Conservation (phyloP, 2,329 filamentous ascomycete genomes). For the Fusarium coicis region DNA sequence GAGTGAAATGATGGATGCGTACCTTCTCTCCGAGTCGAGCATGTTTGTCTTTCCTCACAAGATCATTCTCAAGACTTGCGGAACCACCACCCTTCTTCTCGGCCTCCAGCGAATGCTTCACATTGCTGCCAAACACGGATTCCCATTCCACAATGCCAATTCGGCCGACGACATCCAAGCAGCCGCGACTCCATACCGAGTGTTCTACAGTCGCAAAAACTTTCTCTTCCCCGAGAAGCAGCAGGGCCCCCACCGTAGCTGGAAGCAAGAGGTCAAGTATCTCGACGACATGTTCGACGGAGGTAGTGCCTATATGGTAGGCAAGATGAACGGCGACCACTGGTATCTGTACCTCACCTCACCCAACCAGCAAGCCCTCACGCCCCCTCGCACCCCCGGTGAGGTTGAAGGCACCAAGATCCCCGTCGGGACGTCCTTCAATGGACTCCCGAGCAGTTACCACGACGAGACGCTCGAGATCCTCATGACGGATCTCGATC, state of each 20-base stretch:
- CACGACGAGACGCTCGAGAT: slow-evolving; percentile 83
- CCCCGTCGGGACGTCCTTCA: slow-evolving; percentile 58
- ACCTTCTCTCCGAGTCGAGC: slow-evolving; percentile 97
- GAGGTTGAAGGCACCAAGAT: slow-evolving; percentile 61
- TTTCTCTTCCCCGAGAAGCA: slow-evolving; percentile 96
- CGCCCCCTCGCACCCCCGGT: slow-evolving; percentile 82
- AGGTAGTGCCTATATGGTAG: slow-evolving; percentile 98
- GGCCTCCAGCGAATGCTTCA: slow-evolving; percentile 91
- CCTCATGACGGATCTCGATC: slow-evolving; percentile 77
- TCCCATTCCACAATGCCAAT: slow-evolving; percentile 79
- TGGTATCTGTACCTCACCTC: slow-evolving; percentile 99
- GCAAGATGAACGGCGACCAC: slow-evolving; percentile 99
- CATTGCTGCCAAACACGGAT: slow-evolving; percentile 90
- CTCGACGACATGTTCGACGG: slow-evolving; percentile 91
- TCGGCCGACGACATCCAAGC: slow-evolving; percentile 74
- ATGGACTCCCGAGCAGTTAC: slow-evolving; percentile 57
- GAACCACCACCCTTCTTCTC: slow-evolving; percentile 91
- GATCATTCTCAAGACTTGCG: slow-evolving; percentile 97
- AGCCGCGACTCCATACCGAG: slow-evolving; percentile 89
- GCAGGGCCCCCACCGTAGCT: slow-evolving; percentile 93
- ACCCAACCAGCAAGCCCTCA: slow-evolving; percentile 79
- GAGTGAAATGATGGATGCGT: slow-evolving; percentile 94
- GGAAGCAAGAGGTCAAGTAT: slow-evolving; percentile 94
- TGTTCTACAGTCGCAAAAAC: slow-evolving; percentile 99
- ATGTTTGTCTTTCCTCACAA: slow-evolving; percentile 99